Evolutionary conservation across 805 yeast genomes (phyloP).

Genomic region (Pichia cabralensis): DNA sequence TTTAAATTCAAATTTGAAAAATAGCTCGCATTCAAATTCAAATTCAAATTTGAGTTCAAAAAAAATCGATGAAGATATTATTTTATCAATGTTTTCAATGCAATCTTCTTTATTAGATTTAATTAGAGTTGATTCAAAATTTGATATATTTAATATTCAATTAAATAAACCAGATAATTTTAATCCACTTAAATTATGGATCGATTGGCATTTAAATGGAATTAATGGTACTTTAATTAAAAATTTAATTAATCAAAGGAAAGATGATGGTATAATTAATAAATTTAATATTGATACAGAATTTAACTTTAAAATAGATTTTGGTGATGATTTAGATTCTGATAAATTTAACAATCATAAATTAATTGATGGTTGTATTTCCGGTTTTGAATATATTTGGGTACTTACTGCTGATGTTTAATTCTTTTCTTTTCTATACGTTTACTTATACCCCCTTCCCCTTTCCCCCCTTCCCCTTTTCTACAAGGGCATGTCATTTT

Average conservation of each 20-base stretch:
- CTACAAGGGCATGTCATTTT: too few species aligned
- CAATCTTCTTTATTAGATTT: conserved; percentile 23
- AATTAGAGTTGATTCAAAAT: conserved; percentile 10
- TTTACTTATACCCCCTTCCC: too few species aligned
- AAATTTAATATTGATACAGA: not conserved
- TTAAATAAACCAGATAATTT: conserved; percentile 10
- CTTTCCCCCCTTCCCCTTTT: too few species aligned
- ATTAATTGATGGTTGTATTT: conserved; percentile 1
- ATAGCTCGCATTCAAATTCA: not conserved
- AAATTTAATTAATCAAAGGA: too few species aligned
- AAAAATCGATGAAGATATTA: not conserved
- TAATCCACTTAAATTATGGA: conserved; percentile 14
- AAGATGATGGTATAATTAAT: conserved; percentile 9
- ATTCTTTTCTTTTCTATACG: too few species aligned
- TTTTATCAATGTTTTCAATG: conserved; percentile 23
- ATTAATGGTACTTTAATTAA: too few species aligned
- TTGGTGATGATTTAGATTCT: conserved; percentile 5
- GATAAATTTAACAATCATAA: too few species aligned
- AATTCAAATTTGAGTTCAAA: not conserved
- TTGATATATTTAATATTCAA: too few species aligned
- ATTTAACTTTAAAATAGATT: too few species aligned
- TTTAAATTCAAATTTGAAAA: not conserved
- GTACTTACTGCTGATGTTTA: too few species aligned
- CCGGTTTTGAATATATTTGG: too few species aligned
- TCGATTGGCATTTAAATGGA: conserved; percentile 25